A percentile compares a stretch with the other conserved stretches of the same genome.
Conservation (phyloP, 805 yeast genomes). For the Hanseniaspora pseudoguilliermondii region DNA sequence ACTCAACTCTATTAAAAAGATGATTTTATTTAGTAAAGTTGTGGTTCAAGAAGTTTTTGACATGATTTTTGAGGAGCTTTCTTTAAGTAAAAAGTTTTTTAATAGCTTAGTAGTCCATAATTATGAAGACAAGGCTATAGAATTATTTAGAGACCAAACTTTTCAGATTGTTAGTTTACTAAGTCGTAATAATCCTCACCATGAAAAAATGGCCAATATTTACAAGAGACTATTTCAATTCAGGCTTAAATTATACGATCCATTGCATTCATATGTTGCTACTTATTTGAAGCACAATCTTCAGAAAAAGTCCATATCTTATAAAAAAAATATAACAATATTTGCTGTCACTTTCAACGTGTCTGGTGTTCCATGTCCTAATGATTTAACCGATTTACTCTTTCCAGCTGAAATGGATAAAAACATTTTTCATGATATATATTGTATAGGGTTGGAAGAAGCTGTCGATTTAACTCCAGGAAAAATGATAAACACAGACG, state of each 20-base stretch:
- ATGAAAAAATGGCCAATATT: not conserved
- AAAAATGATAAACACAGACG: conserved; percentile 69
- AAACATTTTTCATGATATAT: conserved; percentile 44
- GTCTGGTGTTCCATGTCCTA: conserved; percentile 51
- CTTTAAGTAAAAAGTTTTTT: conserved; percentile 14
- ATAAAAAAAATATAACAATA: conserved; percentile 45
- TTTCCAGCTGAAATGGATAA: conserved; percentile 37
- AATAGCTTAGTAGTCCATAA: not conserved
- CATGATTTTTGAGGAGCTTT: conserved; percentile 31
- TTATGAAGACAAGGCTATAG: not conserved
- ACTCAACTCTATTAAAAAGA: conserved; percentile 77
- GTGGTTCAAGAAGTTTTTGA: conserved; percentile 56
- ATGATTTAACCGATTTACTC: conserved; percentile 63
- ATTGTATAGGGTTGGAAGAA: conserved; percentile 80
- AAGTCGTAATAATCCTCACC: conserved; percentile 3
- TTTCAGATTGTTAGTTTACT: conserved; percentile 6
- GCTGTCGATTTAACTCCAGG: conserved; percentile 74
- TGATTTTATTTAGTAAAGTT: conserved; percentile 60
- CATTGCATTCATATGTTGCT: conserved; percentile 72
- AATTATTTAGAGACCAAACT: not conserved
- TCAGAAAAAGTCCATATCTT: conserved; percentile 41
- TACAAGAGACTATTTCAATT: conserved; percentile 19
- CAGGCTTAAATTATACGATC: conserved; percentile 68
- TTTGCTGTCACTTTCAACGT: conserved; percentile 82
- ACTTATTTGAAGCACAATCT: conserved; percentile 38